Conservation (phyloP, 176 grass and related monocot genomes). For the Lolium perenne region DNA sequence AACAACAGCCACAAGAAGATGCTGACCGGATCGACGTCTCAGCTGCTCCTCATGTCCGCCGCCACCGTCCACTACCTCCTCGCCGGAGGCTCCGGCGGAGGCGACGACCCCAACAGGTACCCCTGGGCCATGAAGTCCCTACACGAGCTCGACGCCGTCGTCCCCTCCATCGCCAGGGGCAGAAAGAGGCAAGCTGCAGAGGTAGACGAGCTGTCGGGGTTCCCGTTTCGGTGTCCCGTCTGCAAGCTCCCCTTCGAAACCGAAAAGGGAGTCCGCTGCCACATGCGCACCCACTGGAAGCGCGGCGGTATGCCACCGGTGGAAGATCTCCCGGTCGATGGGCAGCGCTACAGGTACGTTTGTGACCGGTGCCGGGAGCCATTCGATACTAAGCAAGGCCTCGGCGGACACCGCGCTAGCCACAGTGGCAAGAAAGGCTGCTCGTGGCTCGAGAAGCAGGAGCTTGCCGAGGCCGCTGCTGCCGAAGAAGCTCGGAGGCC, state of each 20-base stretch:
- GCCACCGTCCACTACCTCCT: background rate
- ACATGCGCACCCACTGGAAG: conserved; percentile 59
- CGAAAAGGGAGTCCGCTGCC: conserved; percentile 51
- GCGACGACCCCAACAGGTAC: conserved; percentile 27
- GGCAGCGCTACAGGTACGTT: conserved; percentile 39
- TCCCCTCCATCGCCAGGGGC: background rate
- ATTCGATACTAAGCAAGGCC: conserved; percentile 62
- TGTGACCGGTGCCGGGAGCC: conserved; percentile 41
- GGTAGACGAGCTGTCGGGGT: background rate
- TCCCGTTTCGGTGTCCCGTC: conserved; percentile 38
- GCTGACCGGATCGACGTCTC: background rate
- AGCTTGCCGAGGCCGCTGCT: background rate
- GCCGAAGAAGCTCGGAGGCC: background rate
- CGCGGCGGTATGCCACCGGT: conserved; percentile 45
- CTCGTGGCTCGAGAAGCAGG: conserved; percentile 46
- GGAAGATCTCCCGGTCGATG: background rate
- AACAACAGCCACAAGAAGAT: background rate
- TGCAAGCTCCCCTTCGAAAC: conserved; percentile 39
- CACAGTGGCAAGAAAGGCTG: conserved; percentile 59
- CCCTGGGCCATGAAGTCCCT: conserved; percentile 2
- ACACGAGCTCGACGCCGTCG: conserved; percentile 29
- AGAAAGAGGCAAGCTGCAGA: background rate
- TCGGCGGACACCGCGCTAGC: conserved; percentile 80
- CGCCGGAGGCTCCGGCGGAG: background rate
- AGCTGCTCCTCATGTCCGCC: conserved; percentile 27